phyloP scores from a whole-genome alignment of 2,329 filamentous ascomycete genomes.

The Aaosphaeria pasadenensis region DNA sequence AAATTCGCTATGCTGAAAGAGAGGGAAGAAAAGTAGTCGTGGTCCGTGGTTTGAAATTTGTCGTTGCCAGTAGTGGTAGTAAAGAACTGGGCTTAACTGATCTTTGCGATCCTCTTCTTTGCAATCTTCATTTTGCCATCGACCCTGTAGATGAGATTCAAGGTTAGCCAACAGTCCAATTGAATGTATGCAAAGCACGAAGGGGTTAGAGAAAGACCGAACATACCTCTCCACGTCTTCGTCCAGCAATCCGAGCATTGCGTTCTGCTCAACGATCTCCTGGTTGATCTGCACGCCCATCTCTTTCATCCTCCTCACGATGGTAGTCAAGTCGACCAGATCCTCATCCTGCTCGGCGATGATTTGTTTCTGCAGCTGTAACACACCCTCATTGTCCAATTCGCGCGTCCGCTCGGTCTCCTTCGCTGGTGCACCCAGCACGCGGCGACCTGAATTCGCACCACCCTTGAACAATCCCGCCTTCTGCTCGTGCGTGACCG shows the following conservation, averaged over 20 bases:
- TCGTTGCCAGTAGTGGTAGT: no score
- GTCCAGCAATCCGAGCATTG: constrained; percentile 64
- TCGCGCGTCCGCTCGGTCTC: constrained; percentile 77
- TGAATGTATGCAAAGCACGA: background rate
- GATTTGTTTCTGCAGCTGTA: constrained; percentile 71
- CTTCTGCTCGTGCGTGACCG: constrained; percentile 34
- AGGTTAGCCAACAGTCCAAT: background rate
- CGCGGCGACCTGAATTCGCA: constrained; percentile 52
- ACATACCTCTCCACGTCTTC: constrained; percentile 58
- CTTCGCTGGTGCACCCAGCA: constrained; percentile 68
- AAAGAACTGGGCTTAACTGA: constrained; percentile 34
- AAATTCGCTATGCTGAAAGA: no score
- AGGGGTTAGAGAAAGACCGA: no score
- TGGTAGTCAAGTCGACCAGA: constrained; percentile 64
- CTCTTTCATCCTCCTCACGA: constrained; percentile 70
- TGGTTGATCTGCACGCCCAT: constrained; percentile 75
- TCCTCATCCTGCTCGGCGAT: constrained; percentile 74
- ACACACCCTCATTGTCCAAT: constrained; percentile 70
- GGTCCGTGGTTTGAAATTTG: no score
- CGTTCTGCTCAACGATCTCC: constrained; percentile 72
- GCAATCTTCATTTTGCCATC: constrained; percentile 68
- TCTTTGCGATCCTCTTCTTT: constrained; percentile 68
- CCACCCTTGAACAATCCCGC: constrained; percentile 32
- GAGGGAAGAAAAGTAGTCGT: no score
- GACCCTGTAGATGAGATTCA: constrained; percentile 41